These are phyloP conservation scores for Murraya koenigii DNA, from an alignment of 345 rosid genomes.

Conservation along the genomic window DNA sequence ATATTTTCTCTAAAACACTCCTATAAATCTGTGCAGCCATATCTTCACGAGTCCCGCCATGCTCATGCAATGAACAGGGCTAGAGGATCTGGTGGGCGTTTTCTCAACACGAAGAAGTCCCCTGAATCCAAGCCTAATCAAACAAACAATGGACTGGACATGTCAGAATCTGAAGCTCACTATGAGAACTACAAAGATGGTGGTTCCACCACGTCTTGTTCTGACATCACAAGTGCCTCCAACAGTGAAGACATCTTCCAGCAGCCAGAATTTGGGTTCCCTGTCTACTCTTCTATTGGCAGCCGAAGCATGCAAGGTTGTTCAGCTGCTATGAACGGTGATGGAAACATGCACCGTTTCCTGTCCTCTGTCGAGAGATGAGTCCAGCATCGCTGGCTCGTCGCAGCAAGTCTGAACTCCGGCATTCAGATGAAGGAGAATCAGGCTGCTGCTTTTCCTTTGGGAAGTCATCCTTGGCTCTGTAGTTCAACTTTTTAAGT, in stretches of 20 bases:
- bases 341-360: slow-evolving; percentile 41
- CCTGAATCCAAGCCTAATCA: slow-evolving; percentile 37
- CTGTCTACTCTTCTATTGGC: slow-evolving; percentile 39
- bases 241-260: slow-evolving; percentile 43
- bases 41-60: slow-evolving; percentile 91
- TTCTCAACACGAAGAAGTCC: slow-evolving; percentile 57
- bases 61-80: slow-evolving; percentile 77
- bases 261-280: slow-evolving; percentile 49
- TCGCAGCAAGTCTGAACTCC: slow-evolving; percentile 22
- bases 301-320: slow-evolving; percentile 26
- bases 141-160: slow-evolving; percentile 19
- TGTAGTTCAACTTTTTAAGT: slow-evolving; percentile 26
- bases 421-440: slow-evolving; percentile 20
- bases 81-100: slow-evolving; percentile 84
- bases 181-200: slow-evolving; percentile 34
- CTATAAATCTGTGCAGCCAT: slow-evolving; percentile 47
- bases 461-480: slow-evolving; percentile 99
- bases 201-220: slow-evolving; percentile 45
- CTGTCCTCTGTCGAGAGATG: slow-evolving; percentile 37
- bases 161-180: slow-evolving; percentile 38
- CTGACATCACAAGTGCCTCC: slow-evolving; percentile 46
- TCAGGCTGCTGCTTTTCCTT: slow-evolving; percentile 40
- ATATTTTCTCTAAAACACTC: background rate
- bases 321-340: slow-evolving; percentile 35
- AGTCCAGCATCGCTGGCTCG: slow-evolving; percentile 8